Evolutionary conservation across 2,329 filamentous ascomycete genomes (phyloP), one percentile per base, ranked within the genome.

Genomic region (Tolypocladium guangdongense): DNA sequence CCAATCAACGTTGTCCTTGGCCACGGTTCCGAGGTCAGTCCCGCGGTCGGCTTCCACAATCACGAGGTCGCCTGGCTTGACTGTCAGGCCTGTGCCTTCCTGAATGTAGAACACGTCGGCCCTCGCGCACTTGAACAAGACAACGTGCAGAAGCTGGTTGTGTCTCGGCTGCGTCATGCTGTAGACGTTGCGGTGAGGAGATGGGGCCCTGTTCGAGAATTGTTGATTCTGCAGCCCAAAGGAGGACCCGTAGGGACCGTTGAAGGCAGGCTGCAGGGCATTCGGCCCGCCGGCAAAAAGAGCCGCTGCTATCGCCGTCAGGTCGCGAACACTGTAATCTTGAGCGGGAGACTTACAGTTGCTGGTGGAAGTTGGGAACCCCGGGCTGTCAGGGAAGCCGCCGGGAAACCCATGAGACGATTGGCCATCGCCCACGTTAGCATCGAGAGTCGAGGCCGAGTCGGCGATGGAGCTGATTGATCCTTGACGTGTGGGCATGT

Each of bases 41-140:
- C 93, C 93, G 58, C 93, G 89, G 68, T 99, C 95, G 27, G 93
- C 93, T 71, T 99, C 93, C 20, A 96, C 91, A 60, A 99, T 97
- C 56, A 99, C 95, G 51, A 97, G 77, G 66, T 99, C 93, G 35
- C 93, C 93, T 20, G 86, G 84, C 63, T 91, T 93, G 52, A 97
- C 87, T 22, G 88, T 87, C 35, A 99, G 78, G 3, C 93, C 93
- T 7, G 91, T 97, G 56, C 92, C 91, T 67, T 96, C 91, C 68
- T 96, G 91, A 36, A 96, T 90, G 69, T 96, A 97, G 68, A 96
- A 99, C 11, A 97, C 89, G 64, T 97, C 93, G 38, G 92, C 91
- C 57, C 93, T 82, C 37, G 89, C 90, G 67, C 91, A 96, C 70
- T 99, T 99, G 81, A 99, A 99, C 7, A 92, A 83, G 18, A 99